Conservation (phyloP, 352 stramenopile genomes). For the Phytophthora pluvialis region DNA sequence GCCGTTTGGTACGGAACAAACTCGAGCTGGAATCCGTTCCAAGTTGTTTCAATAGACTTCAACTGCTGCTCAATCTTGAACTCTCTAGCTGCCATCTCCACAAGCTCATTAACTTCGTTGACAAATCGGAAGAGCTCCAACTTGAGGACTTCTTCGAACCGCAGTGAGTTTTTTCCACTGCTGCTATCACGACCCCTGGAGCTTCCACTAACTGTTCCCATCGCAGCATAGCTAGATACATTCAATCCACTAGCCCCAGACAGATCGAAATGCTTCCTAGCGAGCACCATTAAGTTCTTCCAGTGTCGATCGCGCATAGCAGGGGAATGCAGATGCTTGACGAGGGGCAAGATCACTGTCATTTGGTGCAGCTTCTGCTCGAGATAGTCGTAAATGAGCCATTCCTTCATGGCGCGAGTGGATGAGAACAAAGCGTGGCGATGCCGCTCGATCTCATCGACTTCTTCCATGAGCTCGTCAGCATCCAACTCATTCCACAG, state of each 20-base stretch:
- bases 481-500: conserved; percentile 92
- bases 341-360: conserved; percentile 90
- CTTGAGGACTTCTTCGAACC: conserved; percentile 92
- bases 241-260: conserved; percentile 19
- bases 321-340: conserved; percentile 89
- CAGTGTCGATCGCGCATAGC: conserved; percentile 91
- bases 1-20: conserved; percentile 92
- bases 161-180: conserved; percentile 52
- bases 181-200: conserved; percentile 10
- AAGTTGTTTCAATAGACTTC: conserved; percentile 91
- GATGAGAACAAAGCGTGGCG: conserved; percentile 64
- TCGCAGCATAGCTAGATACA: conserved; percentile 25
- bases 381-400: conserved; percentile 93
- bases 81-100: conserved; percentile 95
- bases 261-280: conserved; percentile 89
- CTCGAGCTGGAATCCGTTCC: conserved; percentile 91
- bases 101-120: conserved; percentile 94
- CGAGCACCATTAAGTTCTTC: conserved; percentile 88
- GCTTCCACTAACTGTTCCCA: conserved; percentile 9
- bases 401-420: conserved; percentile 85
- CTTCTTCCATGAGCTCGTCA: conserved; percentile 89
- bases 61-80: conserved; percentile 98
- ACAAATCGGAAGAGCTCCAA: conserved; percentile 94
- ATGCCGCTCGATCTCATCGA: conserved; percentile 78
- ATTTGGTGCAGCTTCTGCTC: conserved; percentile 93